Evolutionary conservation across 2,329 filamentous ascomycete species (phyloP).

Genomic region (Neocatenulostroma microsporum): DNA sequence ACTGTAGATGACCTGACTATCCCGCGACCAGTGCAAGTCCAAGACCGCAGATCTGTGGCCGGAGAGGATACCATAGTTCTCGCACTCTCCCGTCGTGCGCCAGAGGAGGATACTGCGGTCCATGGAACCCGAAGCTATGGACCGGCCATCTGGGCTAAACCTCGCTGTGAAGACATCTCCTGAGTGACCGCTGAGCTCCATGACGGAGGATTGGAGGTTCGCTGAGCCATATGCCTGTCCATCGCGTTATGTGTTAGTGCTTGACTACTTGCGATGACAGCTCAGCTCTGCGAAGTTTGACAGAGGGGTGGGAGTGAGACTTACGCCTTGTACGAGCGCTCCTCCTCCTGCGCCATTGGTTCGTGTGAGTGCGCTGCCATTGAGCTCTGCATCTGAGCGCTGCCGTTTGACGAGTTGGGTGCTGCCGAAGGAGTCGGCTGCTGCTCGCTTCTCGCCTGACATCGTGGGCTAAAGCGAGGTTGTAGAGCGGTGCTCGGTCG

Average conservation of each 20-base stretch:
- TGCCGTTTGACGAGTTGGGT: constrained; percentile 84
- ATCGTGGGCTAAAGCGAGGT: no score
- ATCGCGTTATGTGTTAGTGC: no score
- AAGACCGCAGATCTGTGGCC: constrained; percentile 88
- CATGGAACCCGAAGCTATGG: constrained; percentile 93
- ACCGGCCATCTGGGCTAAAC: constrained; percentile 80
- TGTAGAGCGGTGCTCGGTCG: no score
- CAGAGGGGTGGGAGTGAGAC: constrained; percentile 38
- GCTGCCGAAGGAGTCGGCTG: constrained; percentile 71
- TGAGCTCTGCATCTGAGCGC: constrained; percentile 57
- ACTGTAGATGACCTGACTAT: constrained; percentile 83
- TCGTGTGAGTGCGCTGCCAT: constrained; percentile 49
- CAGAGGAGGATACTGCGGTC: constrained; percentile 91
- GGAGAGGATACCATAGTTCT: constrained; percentile 83
- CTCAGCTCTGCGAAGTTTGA: no score
- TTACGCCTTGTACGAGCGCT: constrained; percentile 59
- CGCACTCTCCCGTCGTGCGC: constrained; percentile 85
- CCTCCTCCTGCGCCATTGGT: constrained; percentile 52
- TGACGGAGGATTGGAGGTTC: constrained; percentile 77
- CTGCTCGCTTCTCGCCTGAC: constrained; percentile 87
- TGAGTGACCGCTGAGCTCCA: constrained; percentile 67
- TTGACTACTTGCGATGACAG: no score
- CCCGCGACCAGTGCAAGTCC: constrained; percentile 93
- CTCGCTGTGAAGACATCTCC: constrained; percentile 86
- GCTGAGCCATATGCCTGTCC: constrained; percentile 73